Percentiles rank a stretch among this genome's conserved stretches.
Evolutionary conservation across 345 rosid genomes (phyloP).

Genomic region (Dimocarpus longan): DNA sequence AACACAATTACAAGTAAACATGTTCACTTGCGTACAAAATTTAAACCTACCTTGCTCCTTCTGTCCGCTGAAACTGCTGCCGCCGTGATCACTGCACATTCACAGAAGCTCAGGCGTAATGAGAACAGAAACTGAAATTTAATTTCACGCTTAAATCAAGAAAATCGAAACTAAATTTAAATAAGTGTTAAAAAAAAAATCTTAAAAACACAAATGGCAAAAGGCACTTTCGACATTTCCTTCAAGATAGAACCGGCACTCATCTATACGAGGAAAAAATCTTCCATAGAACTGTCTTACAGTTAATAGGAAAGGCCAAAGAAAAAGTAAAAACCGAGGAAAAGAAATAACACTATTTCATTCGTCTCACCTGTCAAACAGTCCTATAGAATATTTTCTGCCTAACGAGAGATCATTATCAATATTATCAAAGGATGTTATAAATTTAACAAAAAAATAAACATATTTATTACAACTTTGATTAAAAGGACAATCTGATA

Average conservation of each 20-base stretch:
- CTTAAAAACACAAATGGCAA: not conserved
- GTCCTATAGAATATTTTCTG: no score
- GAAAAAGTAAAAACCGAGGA: no score
- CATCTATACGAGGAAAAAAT: not conserved
- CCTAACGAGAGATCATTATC: not conserved
- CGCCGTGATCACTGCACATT: slow-evolving; percentile 28
- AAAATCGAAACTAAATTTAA: not conserved
- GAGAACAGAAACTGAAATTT: not conserved
- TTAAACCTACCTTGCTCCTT: slow-evolving; percentile 35
- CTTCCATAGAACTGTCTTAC: no score
- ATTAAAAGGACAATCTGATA: not conserved
- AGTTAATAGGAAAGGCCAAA: no score
- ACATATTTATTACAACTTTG: not conserved
- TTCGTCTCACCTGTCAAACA: no score
- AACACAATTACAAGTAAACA: not conserved
- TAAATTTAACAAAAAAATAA: not conserved
- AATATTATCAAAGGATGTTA: slow-evolving; percentile 7
- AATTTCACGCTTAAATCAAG: not conserved
- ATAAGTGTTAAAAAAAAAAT: not conserved
- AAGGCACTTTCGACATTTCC: not conserved
- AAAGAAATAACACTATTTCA: no score
- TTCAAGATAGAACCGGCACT: not conserved
- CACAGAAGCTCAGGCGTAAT: not conserved
- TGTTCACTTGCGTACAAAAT: not conserved
- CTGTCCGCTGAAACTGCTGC: slow-evolving; percentile 19